phyloP scores from a whole-genome alignment of 495 filamentous ascomycete genomes.

The Aspergillus conjunctus region DNA sequence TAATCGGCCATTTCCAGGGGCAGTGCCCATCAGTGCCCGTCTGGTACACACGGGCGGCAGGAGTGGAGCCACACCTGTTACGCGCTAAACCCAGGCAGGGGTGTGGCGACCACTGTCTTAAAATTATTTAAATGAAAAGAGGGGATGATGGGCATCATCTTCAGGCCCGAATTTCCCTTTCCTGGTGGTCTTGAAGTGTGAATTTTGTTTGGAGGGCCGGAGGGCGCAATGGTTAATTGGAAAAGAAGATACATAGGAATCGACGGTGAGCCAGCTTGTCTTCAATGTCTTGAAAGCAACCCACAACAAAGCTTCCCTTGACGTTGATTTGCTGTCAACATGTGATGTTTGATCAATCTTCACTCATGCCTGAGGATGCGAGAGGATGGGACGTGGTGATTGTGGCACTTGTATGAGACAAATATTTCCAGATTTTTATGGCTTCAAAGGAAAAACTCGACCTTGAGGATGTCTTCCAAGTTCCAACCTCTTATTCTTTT shows the following conservation, averaged over 20 bases:
- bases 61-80: constrained; percentile 6
- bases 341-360: no score
- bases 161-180: neutral
- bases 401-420: no score
- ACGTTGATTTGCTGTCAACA: no score
- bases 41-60: neutral
- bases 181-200: neutral
- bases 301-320: no score
- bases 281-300: neutral
- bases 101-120: constrained; percentile 8
- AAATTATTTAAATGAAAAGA: constrained; percentile 10
- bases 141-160: constrained; percentile 6
- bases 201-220: neutral
- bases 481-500: no score
- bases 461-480: no score
- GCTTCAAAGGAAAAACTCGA: no score
- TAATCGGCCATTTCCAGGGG: constrained; percentile 15
- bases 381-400: no score
- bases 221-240: neutral
- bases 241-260: neutral
- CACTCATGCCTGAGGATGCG: no score
- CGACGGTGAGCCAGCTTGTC: neutral
- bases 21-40: neutral
- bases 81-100: constrained; percentile 2
- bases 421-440: no score